A percentile compares a stretch with the other conserved stretches of the same genome.
These are phyloP conservation scores for Cladobotryum mycophilum DNA, from an alignment of 2,329 filamentous ascomycete genomes.

Conservation along the genomic window DNA sequence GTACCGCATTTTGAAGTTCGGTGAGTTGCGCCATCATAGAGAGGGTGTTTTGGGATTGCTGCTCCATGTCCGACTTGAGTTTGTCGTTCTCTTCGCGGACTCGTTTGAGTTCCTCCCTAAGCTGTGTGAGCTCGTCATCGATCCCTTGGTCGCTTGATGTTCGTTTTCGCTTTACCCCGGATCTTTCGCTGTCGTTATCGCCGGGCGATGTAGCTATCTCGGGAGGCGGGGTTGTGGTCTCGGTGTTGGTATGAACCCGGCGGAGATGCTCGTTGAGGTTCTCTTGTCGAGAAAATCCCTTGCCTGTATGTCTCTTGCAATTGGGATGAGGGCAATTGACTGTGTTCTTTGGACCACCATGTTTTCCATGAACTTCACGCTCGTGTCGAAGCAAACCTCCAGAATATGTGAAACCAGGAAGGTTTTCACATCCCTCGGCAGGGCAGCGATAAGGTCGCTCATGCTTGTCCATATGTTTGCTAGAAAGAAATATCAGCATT, in stretches of 20 bases:
- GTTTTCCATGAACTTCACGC: conserved; percentile 86
- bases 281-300: conserved; percentile 87
- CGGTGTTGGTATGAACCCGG: conserved; percentile 65
- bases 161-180: conserved; percentile 44
- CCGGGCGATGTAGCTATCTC: conserved; percentile 35
- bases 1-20: conserved; percentile 38
- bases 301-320: conserved; percentile 83
- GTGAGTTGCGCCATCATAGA: conserved; percentile 45
- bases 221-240: conserved; percentile 27
- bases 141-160: conserved; percentile 23
- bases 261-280: conserved; percentile 91
- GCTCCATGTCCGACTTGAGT: conserved; percentile 43
- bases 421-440: conserved; percentile 78
- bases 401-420: conserved; percentile 91
- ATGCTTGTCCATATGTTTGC: conserved; percentile 98
- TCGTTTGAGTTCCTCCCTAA: conserved; percentile 61
- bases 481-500: conserved; percentile 32
- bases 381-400: conserved; percentile 85
- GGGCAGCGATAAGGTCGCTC: conserved; percentile 86
- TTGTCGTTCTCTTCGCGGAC: conserved; percentile 60
- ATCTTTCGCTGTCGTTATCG: conserved; percentile 41
- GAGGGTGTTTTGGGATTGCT: conserved; percentile 40
- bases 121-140: conserved; percentile 43
- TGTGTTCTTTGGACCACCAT: conserved; percentile 80
- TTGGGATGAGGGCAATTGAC: conserved; percentile 79